phyloP scores from a whole-genome alignment of 1,284 basidiomycete genomes.

The Leccinum subrobustum region DNA sequence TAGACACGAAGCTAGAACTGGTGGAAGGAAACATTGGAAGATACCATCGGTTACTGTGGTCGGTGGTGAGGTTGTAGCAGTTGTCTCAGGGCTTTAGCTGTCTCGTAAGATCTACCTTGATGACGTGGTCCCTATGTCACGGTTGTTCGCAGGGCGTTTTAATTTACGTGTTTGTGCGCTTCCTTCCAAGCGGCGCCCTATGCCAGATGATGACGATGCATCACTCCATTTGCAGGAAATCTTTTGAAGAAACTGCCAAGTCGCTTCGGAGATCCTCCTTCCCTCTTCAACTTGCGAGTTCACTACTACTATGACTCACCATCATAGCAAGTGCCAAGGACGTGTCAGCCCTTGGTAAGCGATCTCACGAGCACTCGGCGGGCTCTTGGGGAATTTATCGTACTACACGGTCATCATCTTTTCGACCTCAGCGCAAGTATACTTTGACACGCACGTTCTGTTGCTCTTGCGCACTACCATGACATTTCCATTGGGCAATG shows the following conservation, averaged over 20 bases:
- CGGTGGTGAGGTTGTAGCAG: no score
- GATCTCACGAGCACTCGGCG: slow-evolving; percentile 83
- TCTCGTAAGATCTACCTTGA: no score
- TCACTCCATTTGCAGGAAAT: slow-evolving; percentile 73
- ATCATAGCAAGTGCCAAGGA: slow-evolving; percentile 58
- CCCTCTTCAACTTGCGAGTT: slow-evolving; percentile 64
- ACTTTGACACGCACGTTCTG: slow-evolving; percentile 78
- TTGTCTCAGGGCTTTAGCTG: background rate
- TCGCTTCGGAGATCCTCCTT: slow-evolving; percentile 41
- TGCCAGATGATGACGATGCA: slow-evolving; percentile 64
- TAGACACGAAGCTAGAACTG: no score
- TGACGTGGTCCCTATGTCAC: slow-evolving; percentile 64
- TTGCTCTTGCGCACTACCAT: slow-evolving; percentile 86
- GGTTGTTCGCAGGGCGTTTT: slow-evolving; percentile 67
- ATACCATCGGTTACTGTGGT: no score
- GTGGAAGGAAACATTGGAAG: no score
- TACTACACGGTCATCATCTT: slow-evolving; percentile 76
- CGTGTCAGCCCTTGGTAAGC: slow-evolving; percentile 76
- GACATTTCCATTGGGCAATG: slow-evolving; percentile 90
- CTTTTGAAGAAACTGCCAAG: slow-evolving; percentile 47
- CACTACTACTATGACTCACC: slow-evolving; percentile 61
- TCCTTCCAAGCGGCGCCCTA: slow-evolving; percentile 63
- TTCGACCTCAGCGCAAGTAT: slow-evolving; percentile 80
- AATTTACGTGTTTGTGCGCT: slow-evolving; percentile 92
- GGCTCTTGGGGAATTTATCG: slow-evolving; percentile 63